Base-by-base conservation (phyloP, 331 rosid genomes). In the Arachis monticola region DNA sequence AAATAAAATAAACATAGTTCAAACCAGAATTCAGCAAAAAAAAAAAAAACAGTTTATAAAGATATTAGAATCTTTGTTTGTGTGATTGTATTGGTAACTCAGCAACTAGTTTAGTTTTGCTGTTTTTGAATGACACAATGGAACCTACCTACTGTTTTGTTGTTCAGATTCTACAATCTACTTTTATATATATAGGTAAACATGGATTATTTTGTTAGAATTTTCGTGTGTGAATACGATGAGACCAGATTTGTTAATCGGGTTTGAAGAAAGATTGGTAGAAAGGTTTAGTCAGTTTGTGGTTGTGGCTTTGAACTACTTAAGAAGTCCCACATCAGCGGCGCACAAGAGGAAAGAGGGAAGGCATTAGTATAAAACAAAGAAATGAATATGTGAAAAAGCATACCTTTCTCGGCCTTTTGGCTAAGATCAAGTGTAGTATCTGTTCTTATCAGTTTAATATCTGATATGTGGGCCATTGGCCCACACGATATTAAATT, bases 71-170 rank as follows among this genome's bases (percentile, higher is more conserved):
- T 32, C 31, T 10, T 47, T 5, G 13, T 41, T 44, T 76, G 77
- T 46, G 46, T 64, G 62, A 55, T 52, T 68, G 9, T 69, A 40
- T 79, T 58, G 79, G 75, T 80, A 50, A 72, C 73, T 52, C 13
- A 61, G 50, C 1, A 35, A 35, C 4, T 77, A 38, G 70, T 67
- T 40, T 56, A 55, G 48, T 56, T 60, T 60, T 35, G 40, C 62
- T 79, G 78, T 75, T 50, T 76, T 67, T 64, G 52, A 69, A 31
- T 81, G 74, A 35, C 30, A 64, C 47, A 2, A 50, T 56, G 27
- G 35, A 41, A 44, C 0, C 42, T 42, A 53, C 5, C 40, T 55
- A 14, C 1, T 63, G 51, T 70, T 42, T 56, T 42, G 56, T 67
- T 70, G 46, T n/a, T 65, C 0, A 44, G 75, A 3, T 81, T 50